Conservation (phyloP, 2,329 filamentous ascomycete genomes). For the Truncatella angustata region DNA sequence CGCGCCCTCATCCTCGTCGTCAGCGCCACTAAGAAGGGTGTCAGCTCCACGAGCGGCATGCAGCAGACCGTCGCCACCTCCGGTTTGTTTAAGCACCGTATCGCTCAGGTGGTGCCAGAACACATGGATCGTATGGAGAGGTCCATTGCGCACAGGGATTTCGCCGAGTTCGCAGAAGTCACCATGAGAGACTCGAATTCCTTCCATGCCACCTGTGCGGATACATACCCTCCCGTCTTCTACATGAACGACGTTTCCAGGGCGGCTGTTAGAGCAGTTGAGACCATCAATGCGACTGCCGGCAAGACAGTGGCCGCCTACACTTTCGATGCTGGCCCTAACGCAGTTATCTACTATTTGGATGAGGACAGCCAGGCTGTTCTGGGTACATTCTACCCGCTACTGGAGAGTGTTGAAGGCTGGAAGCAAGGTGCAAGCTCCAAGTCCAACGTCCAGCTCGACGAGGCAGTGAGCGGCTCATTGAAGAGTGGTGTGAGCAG, state of each 20-base stretch:
- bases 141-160: constrained; percentile 76
- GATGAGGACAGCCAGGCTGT: constrained; percentile 73
- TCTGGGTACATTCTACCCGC: constrained; percentile 72
- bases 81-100: constrained; percentile 77
- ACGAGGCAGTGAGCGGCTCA: constrained; percentile 61
- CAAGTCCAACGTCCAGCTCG: constrained; percentile 55
- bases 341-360: constrained; percentile 94
- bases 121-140: constrained; percentile 84
- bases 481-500: constrained; percentile 80
- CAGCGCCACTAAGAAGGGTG: constrained; percentile 92
- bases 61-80: constrained; percentile 93
- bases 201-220: constrained; percentile 92
- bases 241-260: constrained; percentile 95
- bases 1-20: constrained; percentile 87
- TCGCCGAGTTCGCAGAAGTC: constrained; percentile 80
- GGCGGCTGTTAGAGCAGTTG: constrained; percentile 83
- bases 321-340: constrained; percentile 96
- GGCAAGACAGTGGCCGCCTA: constrained; percentile 85
- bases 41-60: constrained; percentile 92
- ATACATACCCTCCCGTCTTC: constrained; percentile 96
- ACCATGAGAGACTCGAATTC: constrained; percentile 97
- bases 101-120: constrained; percentile 72
- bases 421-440: constrained; percentile 64
- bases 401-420: constrained; percentile 63
- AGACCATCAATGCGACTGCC: constrained; percentile 79